Conservation (phyloP, 1,284 basidiomycete species). For the Boletus austroedulis region DNA sequence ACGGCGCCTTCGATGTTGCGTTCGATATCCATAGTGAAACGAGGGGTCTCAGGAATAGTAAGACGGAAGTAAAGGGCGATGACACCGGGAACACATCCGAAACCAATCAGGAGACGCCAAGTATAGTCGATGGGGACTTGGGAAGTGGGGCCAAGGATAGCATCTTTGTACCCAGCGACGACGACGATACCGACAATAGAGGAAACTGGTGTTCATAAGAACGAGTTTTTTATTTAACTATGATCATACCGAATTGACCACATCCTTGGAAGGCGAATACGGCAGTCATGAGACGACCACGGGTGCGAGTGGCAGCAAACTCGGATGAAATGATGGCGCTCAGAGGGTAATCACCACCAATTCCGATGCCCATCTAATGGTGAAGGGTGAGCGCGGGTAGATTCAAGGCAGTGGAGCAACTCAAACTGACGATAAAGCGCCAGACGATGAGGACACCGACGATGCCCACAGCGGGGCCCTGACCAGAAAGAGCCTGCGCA, state of each 20-base stretch:
- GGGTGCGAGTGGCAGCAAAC: constrained; percentile 56
- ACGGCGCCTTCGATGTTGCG: no score
- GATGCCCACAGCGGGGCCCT: constrained; percentile 53
- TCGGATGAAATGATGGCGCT: constrained; percentile 55
- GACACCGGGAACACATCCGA: constrained; percentile 38
- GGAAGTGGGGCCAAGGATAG: constrained; percentile 31
- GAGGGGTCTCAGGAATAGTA: constrained; percentile 58
- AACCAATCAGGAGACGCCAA: constrained; percentile 46
- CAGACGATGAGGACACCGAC: constrained; percentile 58
- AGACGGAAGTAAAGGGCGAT: constrained; percentile 53
- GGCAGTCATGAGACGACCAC: constrained; percentile 56
- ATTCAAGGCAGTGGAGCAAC: neutral
- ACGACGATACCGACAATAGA: constrained; percentile 50
- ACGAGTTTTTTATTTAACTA: no score
- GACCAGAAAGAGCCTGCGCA: constrained; percentile 45
- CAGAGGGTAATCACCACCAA: constrained; percentile 54
- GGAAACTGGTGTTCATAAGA: no score
- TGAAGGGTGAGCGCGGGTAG: no score
- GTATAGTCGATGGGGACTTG: constrained; percentile 39
- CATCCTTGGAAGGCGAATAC: constrained; percentile 55
- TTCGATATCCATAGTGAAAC: constrained; percentile 72
- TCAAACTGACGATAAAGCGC: constrained; percentile 47
- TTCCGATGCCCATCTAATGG: constrained; percentile 33
- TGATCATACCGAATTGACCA: constrained; percentile 48
- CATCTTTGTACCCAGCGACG: constrained; percentile 23